Base-by-base conservation (phyloP, 306 rosid genomes). In the Vigna unguiculata region DNA sequence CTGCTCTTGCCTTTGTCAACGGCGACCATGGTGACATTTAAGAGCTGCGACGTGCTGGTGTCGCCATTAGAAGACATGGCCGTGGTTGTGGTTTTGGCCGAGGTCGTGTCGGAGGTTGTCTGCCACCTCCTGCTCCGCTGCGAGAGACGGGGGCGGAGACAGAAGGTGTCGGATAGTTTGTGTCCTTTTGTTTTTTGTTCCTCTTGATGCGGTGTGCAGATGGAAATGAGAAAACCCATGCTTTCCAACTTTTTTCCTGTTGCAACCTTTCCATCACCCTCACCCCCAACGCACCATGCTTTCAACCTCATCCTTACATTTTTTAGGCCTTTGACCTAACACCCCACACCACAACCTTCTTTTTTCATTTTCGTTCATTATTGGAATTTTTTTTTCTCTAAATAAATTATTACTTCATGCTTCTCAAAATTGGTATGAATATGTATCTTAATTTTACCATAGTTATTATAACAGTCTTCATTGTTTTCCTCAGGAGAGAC, bases 1-100 rank as follows among this genome's bases (percentile, higher is more conserved):
- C 93, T 92, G 73, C 85, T 89, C 90, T 95, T 95, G 83, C 86
- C 91, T 81, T 78, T 89, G 63, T 89, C 93, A 0, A 95, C 79
- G 14, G 97, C 97, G 49, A 92, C 99, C 66, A 86, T 83, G 7
- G 89, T 90, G 45, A 88, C 63, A 69, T 90, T 87, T 47, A 74
- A 54, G 3, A 80, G 69, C 9, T 77, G 61, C 62, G 40, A 3
- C 48, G 36, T 25, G 17, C 19, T 11, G 38, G 11, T 0, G 5
- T 84, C 87, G 6, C 77, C 87, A 0, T 76, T 74, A 28, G 81
- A 65, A 32, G 87, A 38, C 92, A 87, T 43, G 5, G 16, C 2
- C 48, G 48, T 1, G 4, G 15, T 53, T n/a, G 0, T 7, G 3
- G 4, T 49, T 49, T 10, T 0, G 10, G 22, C 2, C 1, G 54